Conservation (phyloP, 2,329 filamentous ascomycete species). For the Aspergillus novofumigatus region DNA sequence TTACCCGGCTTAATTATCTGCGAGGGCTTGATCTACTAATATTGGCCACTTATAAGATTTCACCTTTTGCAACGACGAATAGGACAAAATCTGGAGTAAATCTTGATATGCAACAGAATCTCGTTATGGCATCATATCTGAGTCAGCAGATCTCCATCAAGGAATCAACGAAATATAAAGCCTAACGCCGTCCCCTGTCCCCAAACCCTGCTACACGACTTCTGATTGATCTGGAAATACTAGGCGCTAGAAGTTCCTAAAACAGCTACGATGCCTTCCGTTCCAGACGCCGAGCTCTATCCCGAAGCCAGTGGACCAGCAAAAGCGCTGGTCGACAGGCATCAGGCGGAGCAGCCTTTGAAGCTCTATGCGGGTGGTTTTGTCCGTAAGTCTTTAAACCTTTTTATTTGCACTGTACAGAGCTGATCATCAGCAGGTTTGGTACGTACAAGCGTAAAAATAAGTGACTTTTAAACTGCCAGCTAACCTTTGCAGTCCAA, state of each 20-base stretch:
- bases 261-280: slow-evolving; percentile 27
- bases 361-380: slow-evolving; percentile 73
- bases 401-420: not conserved
- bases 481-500: slow-evolving; percentile 47
- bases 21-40: not conserved
- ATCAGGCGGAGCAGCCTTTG: slow-evolving; percentile 32
- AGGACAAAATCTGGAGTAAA: not conserved
- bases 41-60: not conserved
- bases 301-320: slow-evolving; percentile 44
- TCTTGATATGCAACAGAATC: no score
- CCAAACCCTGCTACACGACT: no score
- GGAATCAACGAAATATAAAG: no score
- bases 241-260: no score
- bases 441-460: slow-evolving; percentile 16
- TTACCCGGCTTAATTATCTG: not conserved
- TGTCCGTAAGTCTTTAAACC: slow-evolving; percentile 46
- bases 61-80: not conserved
- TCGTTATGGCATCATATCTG: no score
- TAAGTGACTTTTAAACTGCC: not conserved
- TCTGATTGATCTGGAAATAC: no score
- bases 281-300: slow-evolving; percentile 42
- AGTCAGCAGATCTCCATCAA: no score
- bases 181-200: no score
- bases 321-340: slow-evolving; percentile 32
- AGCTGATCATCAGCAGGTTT: slow-evolving; percentile 23